Evolutionary conservation across 2,329 filamentous ascomycete species (phyloP).

Genomic region (Calonectria pseudoturangicola): DNA sequence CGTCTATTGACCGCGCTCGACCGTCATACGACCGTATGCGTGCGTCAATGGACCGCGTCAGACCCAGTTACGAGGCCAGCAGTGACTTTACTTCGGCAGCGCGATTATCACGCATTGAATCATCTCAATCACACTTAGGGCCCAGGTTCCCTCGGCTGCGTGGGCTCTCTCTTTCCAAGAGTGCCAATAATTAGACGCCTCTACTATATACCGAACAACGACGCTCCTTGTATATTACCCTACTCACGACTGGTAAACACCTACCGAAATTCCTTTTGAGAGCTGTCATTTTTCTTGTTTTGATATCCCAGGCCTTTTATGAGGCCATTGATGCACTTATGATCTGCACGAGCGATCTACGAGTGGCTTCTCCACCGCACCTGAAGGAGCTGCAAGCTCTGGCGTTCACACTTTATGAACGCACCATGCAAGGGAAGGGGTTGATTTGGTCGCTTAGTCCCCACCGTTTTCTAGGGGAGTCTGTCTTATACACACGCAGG

Average conservation of each 20-base stretch:
- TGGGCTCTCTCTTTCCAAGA: slow-evolving; percentile 66
- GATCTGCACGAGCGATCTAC: slow-evolving; percentile 72
- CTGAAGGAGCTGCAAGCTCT: slow-evolving; percentile 44
- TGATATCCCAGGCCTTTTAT: slow-evolving; percentile 60
- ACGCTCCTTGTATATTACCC: slow-evolving; percentile 57
- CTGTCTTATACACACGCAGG: slow-evolving; percentile 58
- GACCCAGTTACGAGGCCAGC: slow-evolving; percentile 89
- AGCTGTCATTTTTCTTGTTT: slow-evolving; percentile 52
- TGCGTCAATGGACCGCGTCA: slow-evolving; percentile 89
- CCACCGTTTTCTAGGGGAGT: slow-evolving; percentile 45
- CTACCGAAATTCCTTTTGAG: slow-evolving; percentile 41
- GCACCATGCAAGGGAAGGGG: slow-evolving; percentile 47
- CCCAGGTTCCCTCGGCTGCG: slow-evolving; percentile 62
- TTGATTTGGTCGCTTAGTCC: slow-evolving; percentile 48
- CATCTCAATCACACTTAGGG: slow-evolving; percentile 71
- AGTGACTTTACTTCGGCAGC: slow-evolving; percentile 95
- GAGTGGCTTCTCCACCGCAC: slow-evolving; percentile 56
- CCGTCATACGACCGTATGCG: slow-evolving; percentile 93
- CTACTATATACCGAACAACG: slow-evolving; percentile 43
- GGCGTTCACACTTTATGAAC: slow-evolving; percentile 40
- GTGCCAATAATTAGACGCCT: slow-evolving; percentile 59
- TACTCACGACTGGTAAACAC: slow-evolving; percentile 46
- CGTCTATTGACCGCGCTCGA: slow-evolving; percentile 80
- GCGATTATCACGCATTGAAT: slow-evolving; percentile 89
- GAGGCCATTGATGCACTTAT: slow-evolving; percentile 61